Percentiles rank a stretch among this genome's conserved stretches.
These are phyloP conservation scores for Bruguiera hainesii DNA, from an alignment of 441 rosid species.

Conservation along the genomic window DNA sequence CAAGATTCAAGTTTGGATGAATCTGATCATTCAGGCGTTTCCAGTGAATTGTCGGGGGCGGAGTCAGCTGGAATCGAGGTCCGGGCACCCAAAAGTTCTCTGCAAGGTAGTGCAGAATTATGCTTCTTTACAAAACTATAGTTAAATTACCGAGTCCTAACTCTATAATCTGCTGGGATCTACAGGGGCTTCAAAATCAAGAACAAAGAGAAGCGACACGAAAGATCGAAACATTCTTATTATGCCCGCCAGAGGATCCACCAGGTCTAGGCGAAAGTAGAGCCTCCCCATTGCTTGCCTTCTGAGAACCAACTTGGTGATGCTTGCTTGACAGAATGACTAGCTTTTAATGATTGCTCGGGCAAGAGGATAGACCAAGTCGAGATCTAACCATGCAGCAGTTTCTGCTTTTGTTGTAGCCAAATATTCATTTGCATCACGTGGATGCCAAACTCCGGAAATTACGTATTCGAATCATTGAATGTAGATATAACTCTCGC, in stretches of 20 bases:
- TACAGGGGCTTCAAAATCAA: conserved; percentile 35
- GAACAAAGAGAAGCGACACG: conserved; percentile 27
- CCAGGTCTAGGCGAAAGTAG: conserved; percentile 38
- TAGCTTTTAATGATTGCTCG: too few species aligned
- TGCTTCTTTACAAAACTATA: not conserved
- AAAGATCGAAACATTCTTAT: conserved; percentile 29
- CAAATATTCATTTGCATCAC: too few species aligned
- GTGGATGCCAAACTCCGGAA: too few species aligned
- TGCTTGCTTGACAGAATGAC: too few species aligned
- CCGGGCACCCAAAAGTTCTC: conserved; percentile 25
- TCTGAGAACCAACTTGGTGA: too few species aligned
- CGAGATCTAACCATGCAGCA: too few species aligned
- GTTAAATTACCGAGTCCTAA: not conserved
- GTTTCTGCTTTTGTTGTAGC: too few species aligned
- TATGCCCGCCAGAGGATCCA: conserved; percentile 26
- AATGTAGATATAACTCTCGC: too few species aligned
- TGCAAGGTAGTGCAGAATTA: conserved; percentile 30
- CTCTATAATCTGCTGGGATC: conserved; percentile 11
- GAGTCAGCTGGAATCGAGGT: conserved; percentile 35
- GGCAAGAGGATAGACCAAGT: too few species aligned
- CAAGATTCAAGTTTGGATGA: conserved; percentile 16
- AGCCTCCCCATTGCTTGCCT: not conserved
- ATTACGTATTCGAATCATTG: too few species aligned
- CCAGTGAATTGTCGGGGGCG: conserved; percentile 42
- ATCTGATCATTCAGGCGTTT: conserved; percentile 32